These are phyloP conservation scores for Annulohypoxylon truncatum DNA, from an alignment of 2,329 filamentous ascomycete species.

Conservation along the genomic window DNA sequence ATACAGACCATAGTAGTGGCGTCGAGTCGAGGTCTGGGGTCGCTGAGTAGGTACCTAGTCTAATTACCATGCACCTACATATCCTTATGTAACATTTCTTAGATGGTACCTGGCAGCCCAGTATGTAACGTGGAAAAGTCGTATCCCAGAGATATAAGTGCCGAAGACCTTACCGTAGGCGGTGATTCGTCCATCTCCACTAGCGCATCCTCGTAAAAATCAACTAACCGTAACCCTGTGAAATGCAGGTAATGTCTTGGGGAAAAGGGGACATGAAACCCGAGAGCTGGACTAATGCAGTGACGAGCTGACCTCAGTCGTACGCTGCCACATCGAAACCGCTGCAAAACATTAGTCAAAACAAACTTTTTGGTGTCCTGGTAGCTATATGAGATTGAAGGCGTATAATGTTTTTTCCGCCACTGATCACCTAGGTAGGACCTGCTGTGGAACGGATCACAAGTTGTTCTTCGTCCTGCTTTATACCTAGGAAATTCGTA, in stretches of 20 bases:
- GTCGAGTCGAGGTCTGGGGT: background rate
- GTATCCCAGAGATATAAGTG: conserved; percentile 20
- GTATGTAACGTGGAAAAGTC: background rate
- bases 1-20: no score
- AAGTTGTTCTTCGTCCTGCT: conserved; percentile 16
- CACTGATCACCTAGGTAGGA: conserved; percentile 1
- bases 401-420: background rate
- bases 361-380: background rate
- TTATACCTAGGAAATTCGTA: conserved; percentile 1
- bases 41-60: background rate
- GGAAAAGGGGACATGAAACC: conserved; percentile 19
- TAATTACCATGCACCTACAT: background rate
- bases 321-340: conserved; percentile 11
- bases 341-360: conserved; percentile 14
- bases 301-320: conserved; percentile 7
- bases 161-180: conserved; percentile 6
- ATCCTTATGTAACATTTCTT: conserved; percentile 4
- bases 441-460: conserved; percentile 22
- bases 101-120: conserved; percentile 3
- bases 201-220: conserved; percentile 15
- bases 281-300: conserved; percentile 18
- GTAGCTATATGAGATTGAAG: background rate
- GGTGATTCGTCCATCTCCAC: conserved; percentile 12
- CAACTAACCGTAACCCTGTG: conserved; percentile 2
- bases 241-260: conserved; percentile 1